Conservation (phyloP, 495 filamentous ascomycete genomes). For the Thozetella sp. region DNA sequence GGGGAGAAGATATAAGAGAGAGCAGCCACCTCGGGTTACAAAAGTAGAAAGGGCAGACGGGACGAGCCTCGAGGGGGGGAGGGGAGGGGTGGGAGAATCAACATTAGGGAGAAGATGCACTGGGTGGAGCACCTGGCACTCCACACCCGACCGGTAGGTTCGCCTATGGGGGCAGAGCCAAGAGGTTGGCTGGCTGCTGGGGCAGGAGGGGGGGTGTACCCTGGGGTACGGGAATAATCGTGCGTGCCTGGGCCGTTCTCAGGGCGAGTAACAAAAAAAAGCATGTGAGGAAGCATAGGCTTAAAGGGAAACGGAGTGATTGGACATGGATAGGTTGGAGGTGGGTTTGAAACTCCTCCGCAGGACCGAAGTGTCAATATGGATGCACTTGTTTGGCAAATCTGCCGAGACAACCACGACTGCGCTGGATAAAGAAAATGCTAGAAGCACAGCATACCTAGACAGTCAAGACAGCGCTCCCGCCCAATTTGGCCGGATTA, state of each 20-base stretch:
- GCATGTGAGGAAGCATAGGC: constrained; percentile 22
- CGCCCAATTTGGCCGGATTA: constrained; percentile 5
- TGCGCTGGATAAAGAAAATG: not conserved
- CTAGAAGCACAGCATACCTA: constrained; percentile 18
- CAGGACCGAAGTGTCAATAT: constrained; percentile 40
- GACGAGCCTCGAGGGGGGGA: not conserved
- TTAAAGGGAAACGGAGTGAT: constrained; percentile 27
- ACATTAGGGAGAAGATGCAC: constrained; percentile 1
- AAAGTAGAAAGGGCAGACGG: not conserved
- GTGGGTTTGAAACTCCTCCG: constrained; percentile 39
- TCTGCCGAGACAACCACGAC: constrained; percentile 30
- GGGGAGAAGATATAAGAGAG: not conserved
- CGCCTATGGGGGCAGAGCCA: too few species aligned
- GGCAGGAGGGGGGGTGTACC: not conserved
- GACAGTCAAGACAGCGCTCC: constrained; percentile 1
- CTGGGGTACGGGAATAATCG: not conserved
- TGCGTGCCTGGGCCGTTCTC: not conserved
- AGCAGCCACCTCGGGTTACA: not conserved
- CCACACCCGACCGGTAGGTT: not conserved
- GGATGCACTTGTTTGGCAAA: constrained; percentile 25
- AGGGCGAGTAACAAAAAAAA: constrained; percentile 4
- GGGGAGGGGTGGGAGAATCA: not conserved
- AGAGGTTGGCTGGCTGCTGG: not conserved
- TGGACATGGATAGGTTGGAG: constrained; percentile 27
- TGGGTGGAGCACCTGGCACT: not conserved